These are phyloP conservation scores for Tillandsia leiboldiana DNA, from an alignment of 176 grass and related monocot genomes.

Conservation along the genomic window DNA sequence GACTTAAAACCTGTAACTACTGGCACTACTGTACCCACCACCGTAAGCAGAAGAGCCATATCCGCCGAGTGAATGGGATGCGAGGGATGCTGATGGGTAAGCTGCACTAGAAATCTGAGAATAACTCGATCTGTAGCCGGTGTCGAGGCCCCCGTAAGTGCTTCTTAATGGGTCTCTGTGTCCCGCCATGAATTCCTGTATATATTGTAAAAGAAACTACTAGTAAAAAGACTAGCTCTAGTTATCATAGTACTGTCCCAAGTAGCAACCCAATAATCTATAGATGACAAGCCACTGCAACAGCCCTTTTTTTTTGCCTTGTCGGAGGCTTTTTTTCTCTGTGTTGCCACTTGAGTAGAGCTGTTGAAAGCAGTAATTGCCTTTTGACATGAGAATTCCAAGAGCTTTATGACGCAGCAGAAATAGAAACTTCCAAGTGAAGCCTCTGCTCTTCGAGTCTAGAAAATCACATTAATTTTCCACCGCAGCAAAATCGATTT, in stretches of 20 bases:
- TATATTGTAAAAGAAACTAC: not conserved
- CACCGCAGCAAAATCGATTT: too few species aligned
- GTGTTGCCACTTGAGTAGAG: too few species aligned
- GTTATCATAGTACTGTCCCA: not conserved
- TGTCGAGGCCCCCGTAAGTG: conserved; percentile 57
- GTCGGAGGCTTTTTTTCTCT: too few species aligned
- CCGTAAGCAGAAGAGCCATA: conserved; percentile 64
- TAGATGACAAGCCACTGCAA: too few species aligned
- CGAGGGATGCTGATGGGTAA: conserved; percentile 46
- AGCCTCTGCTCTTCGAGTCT: too few species aligned
- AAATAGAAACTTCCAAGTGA: too few species aligned
- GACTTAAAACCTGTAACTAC: conserved; percentile 48
- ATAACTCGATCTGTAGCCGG: conserved; percentile 61
- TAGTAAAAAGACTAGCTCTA: not conserved
- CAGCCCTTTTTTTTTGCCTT: too few species aligned
- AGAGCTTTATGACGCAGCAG: too few species aligned
- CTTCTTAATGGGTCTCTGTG: conserved; percentile 65
- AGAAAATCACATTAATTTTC: too few species aligned
- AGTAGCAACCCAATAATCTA: too few species aligned
- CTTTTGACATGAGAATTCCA: too few species aligned
- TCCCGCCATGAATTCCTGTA: conserved; percentile 67
- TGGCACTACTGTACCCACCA: conserved; percentile 46
- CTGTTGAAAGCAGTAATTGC: too few species aligned
- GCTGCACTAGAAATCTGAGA: conserved; percentile 51
- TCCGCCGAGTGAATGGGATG: conserved; percentile 57